phyloP scores from a whole-genome alignment of 768 basidiomycete genomes.

The Leccinum rimulosum region DNA sequence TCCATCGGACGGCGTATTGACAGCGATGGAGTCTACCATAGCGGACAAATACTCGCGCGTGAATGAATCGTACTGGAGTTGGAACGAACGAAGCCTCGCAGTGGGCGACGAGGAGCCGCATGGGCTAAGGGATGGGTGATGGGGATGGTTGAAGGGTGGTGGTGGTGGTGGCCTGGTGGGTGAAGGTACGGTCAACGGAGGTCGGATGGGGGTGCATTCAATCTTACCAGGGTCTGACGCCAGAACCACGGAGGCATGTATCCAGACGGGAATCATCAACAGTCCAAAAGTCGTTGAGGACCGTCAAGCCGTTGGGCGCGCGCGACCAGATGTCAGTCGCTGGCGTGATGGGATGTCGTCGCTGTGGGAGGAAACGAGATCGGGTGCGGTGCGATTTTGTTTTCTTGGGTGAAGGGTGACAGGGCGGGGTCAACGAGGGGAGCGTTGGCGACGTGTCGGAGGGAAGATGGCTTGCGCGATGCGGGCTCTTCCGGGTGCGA shows the following conservation, averaged over 20 bases:
- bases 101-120: constrained; percentile 10
- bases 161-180: too few relatives aligned
- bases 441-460: constrained; percentile 31
- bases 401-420: neutral
- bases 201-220: too few relatives aligned
- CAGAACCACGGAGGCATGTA: constrained; percentile 31
- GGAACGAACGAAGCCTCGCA: constrained; percentile 80
- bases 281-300: constrained; percentile 90
- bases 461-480: constrained; percentile 31
- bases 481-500: constrained; percentile 25
- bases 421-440: constrained; percentile 24
- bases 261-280: constrained; percentile 48
- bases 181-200: too few relatives aligned
- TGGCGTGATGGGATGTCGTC: too few relatives aligned
- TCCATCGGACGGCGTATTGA: constrained; percentile 66
- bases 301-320: constrained; percentile 84
- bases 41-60: constrained; percentile 93
- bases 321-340: constrained; percentile 56
- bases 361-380: too few relatives aligned
- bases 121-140: neutral
- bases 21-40: constrained; percentile 92
- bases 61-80: constrained; percentile 94
- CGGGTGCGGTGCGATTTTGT: too few relatives aligned
- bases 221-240: too few relatives aligned
- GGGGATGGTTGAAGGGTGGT: constrained; percentile 32